Base-by-base conservation (phyloP, 257 asterid species). In the Solanum clarkiae region DNA sequence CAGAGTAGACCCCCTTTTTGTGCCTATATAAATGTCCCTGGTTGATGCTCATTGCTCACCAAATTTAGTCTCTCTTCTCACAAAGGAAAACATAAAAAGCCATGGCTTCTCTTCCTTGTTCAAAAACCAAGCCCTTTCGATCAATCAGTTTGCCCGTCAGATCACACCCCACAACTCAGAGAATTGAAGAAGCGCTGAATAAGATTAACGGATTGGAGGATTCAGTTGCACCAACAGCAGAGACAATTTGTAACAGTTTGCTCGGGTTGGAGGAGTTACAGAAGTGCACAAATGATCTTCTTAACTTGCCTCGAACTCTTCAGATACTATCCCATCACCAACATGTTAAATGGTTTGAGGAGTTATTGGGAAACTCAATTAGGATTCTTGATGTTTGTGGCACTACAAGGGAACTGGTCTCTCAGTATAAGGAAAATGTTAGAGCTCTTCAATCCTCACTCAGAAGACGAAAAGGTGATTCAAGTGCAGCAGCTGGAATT, bases 401-500 rank as follows among this genome's bases (percentile, higher is more conserved):
- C 14, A 26, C 45, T 24, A 29, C 86, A 17, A 80, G 74, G 81
- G 88, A 89, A 24, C n/a, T 85, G 0, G 62, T 86, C 4, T 82
- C 88, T 26, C 87, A 86, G 11, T 63, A 49, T 0, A 86, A 82
- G 53, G 88, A 86, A 79, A 80, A 86, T 18, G 84, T 88, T 0
- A 86, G 88, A 81, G 89, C 83, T 49, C 70, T 84, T 65, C 84
- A 82, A 44, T 86, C 91, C 7, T 82, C 87, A 18, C 62, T 85
- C 15, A 88, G 91, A 81, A 85, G 91, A 42, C 63, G 87, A 85
- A 89, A 84, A 83, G 74, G 85, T 57, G 89, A 84, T 74, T 32
- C 77, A 44, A 84, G 63, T 62, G n/a, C 47, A 53, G 85, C 84
- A 69, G 44, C 82, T 4, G 85, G 59, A 80, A 51, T 87, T 8